These are phyloP conservation scores for Flammula alnicola DNA, from an alignment of 1,284 basidiomycete genomes.

Conservation along the genomic window DNA sequence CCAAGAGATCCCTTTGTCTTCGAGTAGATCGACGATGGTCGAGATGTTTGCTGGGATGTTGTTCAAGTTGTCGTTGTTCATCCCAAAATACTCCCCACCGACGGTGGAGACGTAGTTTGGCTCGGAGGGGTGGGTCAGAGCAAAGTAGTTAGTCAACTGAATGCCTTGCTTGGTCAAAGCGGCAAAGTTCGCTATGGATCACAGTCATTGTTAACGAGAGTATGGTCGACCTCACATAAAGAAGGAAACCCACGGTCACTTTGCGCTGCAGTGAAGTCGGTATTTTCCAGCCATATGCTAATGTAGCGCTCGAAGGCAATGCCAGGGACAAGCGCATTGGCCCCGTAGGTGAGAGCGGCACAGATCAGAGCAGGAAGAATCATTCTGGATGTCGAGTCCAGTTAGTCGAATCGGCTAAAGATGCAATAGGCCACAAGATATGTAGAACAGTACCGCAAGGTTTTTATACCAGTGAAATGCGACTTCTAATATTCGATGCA, in stretches of 20 bases:
- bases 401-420: too few species aligned
- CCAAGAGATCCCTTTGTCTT: conserved; percentile 62
- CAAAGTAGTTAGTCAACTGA: conserved; percentile 56
- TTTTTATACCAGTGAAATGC: background rate
- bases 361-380: conserved; percentile 5
- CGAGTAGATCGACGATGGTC: conserved; percentile 66
- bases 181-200: conserved; percentile 41
- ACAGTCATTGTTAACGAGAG: background rate
- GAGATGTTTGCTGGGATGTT: conserved; percentile 43
- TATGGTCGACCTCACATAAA: background rate
- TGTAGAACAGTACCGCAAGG: too few species aligned
- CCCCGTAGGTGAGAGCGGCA: conserved; percentile 4
- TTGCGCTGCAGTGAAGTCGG: conserved; percentile 44
- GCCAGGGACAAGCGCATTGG: conserved; percentile 19
- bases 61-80: conserved; percentile 46
- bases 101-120: conserved; percentile 60
- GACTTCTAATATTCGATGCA: too few species aligned
- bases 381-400: too few species aligned
- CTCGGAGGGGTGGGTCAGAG: conserved; percentile 66
- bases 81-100: conserved; percentile 64
- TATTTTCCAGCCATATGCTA: conserved; percentile 64
- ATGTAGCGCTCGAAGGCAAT: conserved; percentile 56
- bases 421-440: background rate
- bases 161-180: conserved; percentile 57
- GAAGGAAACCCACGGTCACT: conserved; percentile 17